phyloP scores from a whole-genome alignment of 2,329 filamentous ascomycete species.

The Xylariaceae sp. region DNA sequence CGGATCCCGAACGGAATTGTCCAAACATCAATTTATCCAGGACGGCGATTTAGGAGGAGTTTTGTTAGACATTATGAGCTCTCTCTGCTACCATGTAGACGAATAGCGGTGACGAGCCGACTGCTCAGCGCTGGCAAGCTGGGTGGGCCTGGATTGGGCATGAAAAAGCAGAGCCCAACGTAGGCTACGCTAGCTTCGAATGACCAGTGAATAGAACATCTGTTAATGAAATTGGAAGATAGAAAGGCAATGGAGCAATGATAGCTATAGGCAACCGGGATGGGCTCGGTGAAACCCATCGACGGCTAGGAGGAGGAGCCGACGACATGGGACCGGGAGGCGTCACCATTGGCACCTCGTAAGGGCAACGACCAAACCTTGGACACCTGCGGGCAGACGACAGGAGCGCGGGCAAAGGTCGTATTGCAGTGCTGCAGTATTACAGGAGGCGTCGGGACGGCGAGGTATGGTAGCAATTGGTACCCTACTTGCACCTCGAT shows the following conservation, averaged over 20 bases:
- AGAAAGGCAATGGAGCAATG: not conserved
- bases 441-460: not conserved
- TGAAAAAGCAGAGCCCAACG: slow-evolving; percentile 27
- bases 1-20: slow-evolving; percentile 15
- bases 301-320: slow-evolving; percentile 4
- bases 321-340: slow-evolving; percentile 5
- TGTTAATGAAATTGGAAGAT: not conserved
- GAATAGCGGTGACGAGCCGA: slow-evolving; percentile 30
- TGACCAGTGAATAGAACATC: slow-evolving; percentile 2
- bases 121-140: slow-evolving; percentile 23
- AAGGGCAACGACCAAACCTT: not conserved
- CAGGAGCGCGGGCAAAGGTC: not conserved
- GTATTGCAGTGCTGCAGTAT: not conserved
- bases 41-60: slow-evolving; percentile 8
- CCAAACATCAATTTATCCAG: slow-evolving; percentile 2
- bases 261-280: not conserved
- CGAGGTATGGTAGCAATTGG: not conserved
- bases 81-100: slow-evolving; percentile 20
- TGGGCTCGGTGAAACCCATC: slow-evolving; percentile 4
- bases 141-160: slow-evolving; percentile 33
- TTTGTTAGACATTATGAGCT: slow-evolving; percentile 17
- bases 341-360: slow-evolving; percentile 8
- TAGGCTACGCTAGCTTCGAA: slow-evolving; percentile 17
- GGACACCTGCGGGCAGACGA: slow-evolving; percentile 6
- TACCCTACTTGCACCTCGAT: not conserved